Conservation (phyloP, 345 rosid genomes). For the Salix dunnii region DNA sequence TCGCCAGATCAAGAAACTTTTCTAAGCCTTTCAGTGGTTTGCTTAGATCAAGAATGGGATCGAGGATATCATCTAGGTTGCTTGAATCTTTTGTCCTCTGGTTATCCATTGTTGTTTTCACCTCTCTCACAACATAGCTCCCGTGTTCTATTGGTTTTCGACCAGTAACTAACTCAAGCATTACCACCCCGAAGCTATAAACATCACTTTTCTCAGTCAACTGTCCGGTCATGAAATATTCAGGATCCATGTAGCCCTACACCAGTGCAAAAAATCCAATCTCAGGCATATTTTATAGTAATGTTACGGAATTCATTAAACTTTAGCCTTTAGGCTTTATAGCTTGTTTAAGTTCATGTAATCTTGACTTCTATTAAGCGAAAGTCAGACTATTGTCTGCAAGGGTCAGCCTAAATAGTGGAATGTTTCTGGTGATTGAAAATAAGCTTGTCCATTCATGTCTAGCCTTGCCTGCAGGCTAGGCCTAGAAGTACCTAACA, state of each 20-base stretch:
- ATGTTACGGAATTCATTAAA: not conserved
- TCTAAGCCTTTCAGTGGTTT: not conserved
- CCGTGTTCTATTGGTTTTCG: conserved; percentile 25
- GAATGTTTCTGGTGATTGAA: no score
- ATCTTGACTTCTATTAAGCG: not conserved
- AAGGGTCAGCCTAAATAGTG: no score
- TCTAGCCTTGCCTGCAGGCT: no score
- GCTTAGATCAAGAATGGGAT: not conserved
- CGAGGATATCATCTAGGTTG: not conserved
- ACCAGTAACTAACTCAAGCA: conserved; percentile 30
- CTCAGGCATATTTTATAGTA: not conserved
- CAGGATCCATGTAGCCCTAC: conserved; percentile 38
- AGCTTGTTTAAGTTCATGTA: not conserved
- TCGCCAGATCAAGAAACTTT: not conserved
- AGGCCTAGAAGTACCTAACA: no score
- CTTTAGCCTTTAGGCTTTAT: not conserved
- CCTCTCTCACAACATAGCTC: conserved; percentile 23
- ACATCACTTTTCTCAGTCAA: conserved; percentile 34
- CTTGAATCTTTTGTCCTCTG: not conserved
- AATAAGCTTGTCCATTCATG: no score
- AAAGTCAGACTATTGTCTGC: no score
- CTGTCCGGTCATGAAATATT: conserved; percentile 29
- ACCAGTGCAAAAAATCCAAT: not conserved
- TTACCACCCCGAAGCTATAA: conserved; percentile 33
- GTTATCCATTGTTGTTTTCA: conserved; percentile 12